Percentiles rank a stretch among this genome's conserved stretches.
Conservation (phyloP, 192 early-diverging fungal genomes). For the Endogone sp. region DNA sequence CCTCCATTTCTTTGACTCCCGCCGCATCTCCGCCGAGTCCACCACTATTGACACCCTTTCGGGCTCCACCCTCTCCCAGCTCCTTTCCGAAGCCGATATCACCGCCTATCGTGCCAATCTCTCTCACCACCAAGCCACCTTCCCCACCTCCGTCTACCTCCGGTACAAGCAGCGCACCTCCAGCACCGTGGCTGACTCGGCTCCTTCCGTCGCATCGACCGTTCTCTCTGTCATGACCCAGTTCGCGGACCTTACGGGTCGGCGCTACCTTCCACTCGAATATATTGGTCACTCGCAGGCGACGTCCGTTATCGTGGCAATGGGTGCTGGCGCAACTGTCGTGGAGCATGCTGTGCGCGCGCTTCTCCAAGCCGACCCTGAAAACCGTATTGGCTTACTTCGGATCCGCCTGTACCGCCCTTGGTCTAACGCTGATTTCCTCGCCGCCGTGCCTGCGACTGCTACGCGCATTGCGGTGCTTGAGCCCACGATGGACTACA, state of each 20-base stretch:
- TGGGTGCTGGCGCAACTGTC: constrained; percentile 60
- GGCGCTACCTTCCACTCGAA: constrained; percentile 57
- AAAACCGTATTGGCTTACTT: constrained; percentile 59
- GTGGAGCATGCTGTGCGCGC: constrained; percentile 37
- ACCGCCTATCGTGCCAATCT: constrained; percentile 16
- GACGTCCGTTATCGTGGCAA: constrained; percentile 67
- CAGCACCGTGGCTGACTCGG: not conserved
- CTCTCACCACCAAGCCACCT: not conserved
- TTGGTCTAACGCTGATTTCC: constrained; percentile 57
- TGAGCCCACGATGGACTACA: constrained; percentile 55
- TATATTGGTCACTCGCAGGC: constrained; percentile 67
- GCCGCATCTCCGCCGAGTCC: constrained; percentile 28
- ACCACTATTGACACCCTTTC: constrained; percentile 30
- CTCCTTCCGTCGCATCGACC: constrained; percentile 20
- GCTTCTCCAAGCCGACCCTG: constrained; percentile 9
- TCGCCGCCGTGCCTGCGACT: constrained; percentile 54
- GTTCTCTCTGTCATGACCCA: constrained; percentile 46
- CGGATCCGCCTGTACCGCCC: constrained; percentile 78
- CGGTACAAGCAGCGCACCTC: constrained; percentile 15
- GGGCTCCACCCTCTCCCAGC: constrained; percentile 15
- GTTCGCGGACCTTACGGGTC: constrained; percentile 55
- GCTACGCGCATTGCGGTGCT: constrained; percentile 60
- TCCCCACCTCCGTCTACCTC: constrained; percentile 9
- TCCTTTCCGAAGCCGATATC: constrained; percentile 41
- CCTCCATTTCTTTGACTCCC: constrained; percentile 59